phyloP scores from a whole-genome alignment of 352 stramenopile species.

The Pythium utonaiense region DNA sequence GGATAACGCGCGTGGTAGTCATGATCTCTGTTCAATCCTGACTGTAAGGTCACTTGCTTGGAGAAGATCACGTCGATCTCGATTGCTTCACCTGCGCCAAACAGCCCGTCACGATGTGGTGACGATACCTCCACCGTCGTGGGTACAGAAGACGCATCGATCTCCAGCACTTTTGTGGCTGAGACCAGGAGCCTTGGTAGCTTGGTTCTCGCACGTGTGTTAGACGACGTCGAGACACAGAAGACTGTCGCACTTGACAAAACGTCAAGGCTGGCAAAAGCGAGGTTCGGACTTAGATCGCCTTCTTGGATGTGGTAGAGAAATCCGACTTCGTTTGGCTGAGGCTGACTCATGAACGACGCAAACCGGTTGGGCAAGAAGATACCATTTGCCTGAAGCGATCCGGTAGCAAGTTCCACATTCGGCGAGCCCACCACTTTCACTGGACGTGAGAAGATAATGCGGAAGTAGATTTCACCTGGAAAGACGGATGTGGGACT shows the following conservation, averaged over 20 bases:
- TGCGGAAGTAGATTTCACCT: slow-evolving; percentile 64
- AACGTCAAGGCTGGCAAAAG: slow-evolving; percentile 42
- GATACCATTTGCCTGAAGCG: slow-evolving; percentile 37
- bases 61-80: slow-evolving; percentile 68
- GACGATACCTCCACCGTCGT: slow-evolving; percentile 63
- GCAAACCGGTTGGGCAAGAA: slow-evolving; percentile 48
- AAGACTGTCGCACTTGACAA: slow-evolving; percentile 40
- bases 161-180: slow-evolving; percentile 26
- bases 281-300: slow-evolving; percentile 53
- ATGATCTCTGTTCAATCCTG: slow-evolving; percentile 58
- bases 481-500: slow-evolving; percentile 49
- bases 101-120: slow-evolving; percentile 36
- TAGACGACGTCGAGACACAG: slow-evolving; percentile 43
- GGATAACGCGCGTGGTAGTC: slow-evolving; percentile 46
- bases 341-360: slow-evolving; percentile 39
- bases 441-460: slow-evolving; percentile 60
- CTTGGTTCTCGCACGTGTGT: slow-evolving; percentile 20
- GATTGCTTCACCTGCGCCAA: slow-evolving; percentile 62
- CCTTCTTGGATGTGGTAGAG: slow-evolving; percentile 57
- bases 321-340: slow-evolving; percentile 48
- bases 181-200: slow-evolving; percentile 41
- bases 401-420: slow-evolving; percentile 58
- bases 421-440: slow-evolving; percentile 39
- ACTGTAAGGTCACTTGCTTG: slow-evolving; percentile 54
- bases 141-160: slow-evolving; percentile 55